Evolutionary conservation across 345 rosid species (phyloP), one percentile per base, ranked within the genome.

Genomic region (Combretum micranthum): DNA sequence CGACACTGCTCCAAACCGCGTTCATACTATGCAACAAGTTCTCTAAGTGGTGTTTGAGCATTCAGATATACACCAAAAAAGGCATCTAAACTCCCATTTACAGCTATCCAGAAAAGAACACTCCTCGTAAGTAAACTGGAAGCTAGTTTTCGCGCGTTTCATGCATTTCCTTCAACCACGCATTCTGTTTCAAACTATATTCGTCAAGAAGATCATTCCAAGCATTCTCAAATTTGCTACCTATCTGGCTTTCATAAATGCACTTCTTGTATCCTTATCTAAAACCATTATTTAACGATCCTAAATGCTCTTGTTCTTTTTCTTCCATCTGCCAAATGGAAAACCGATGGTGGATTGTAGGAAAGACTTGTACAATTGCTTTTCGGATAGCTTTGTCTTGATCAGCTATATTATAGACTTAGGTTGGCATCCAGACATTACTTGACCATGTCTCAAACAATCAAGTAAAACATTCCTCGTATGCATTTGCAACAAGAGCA

Each of bases 61-160:
- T 69, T 81, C 44, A 86, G 73, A n/a, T 71, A 70, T 45, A 81
- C 55, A 51, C 83, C 84, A 39, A 83, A 88, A 75, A 83, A 88
- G 0, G 96, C 72, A 65, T 87, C 86, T 0, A 67, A 20, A 44
- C 62, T 71, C 60, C 76, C 90, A 47, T 71, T 72, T 22, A 80
- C 22, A 2, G 90, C 81, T 56, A 91, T 81, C 98, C 98, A 2
- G 88, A 93, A 14, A 76, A 91, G 74, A 91, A 91, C 14, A 78
- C 79, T 17, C 81, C 85, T 43, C 79, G 64, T 26, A 91, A 64
- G 69, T 82, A 91, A 42, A 80, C 65, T 0, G 96, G 95, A 61
- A 85, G 90, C 96, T 92, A 91, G 65, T 74, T 60, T 69, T 85
- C 85, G 17, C 88, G 88, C 51, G 74, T 77, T 50, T 80, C 86